Evolutionary conservation across 2,329 filamentous ascomycete species (phyloP).

Genomic region (Xylaria sp.): DNA sequence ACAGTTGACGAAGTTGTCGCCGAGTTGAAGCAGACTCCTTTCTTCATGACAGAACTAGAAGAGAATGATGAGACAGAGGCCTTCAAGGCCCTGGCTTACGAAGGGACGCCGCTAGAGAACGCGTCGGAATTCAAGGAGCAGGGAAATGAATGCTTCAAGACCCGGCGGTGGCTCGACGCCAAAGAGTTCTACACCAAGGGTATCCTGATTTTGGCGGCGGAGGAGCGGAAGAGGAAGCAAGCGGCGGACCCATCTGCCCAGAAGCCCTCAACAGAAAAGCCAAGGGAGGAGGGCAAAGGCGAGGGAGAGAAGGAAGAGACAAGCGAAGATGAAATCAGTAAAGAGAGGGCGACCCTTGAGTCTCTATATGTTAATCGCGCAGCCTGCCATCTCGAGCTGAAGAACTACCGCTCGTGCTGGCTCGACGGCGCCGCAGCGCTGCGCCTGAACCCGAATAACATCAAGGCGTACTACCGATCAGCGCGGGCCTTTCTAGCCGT

Average conservation of each 20-base stretch:
- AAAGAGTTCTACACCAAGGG: slow-evolving; percentile 91
- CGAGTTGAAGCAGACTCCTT: slow-evolving; percentile 68
- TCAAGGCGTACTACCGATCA: slow-evolving; percentile 92
- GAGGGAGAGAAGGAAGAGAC: slow-evolving; percentile 47
- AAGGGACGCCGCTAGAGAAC: slow-evolving; percentile 86
- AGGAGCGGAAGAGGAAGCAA: slow-evolving; percentile 60
- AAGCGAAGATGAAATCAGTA: slow-evolving; percentile 55
- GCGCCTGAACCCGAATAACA: slow-evolving; percentile 76
- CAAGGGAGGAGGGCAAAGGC: slow-evolving; percentile 39
- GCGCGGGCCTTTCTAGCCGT: slow-evolving; percentile 78
- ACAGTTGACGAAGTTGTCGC: slow-evolving; percentile 61
- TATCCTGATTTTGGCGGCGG: slow-evolving; percentile 71
- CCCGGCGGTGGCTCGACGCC: slow-evolving; percentile 78
- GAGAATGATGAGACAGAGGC: slow-evolving; percentile 87
- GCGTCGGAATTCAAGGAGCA: slow-evolving; percentile 85
- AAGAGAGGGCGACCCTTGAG: slow-evolving; percentile 70
- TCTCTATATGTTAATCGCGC: slow-evolving; percentile 85
- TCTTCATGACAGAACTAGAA: slow-evolving; percentile 95
- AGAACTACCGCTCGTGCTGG: slow-evolving; percentile 87
- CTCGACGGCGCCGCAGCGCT: slow-evolving; percentile 83
- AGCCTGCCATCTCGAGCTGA: slow-evolving; percentile 84
- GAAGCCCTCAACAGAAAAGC: slow-evolving; percentile 1
- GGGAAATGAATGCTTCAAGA: slow-evolving; percentile 85
- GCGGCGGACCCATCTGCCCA: slow-evolving; percentile 33
- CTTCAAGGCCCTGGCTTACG: slow-evolving; percentile 87